Percentiles rank a stretch among this genome's conserved stretches.
Conservation (phyloP, 1,284 basidiomycete genomes). For the Cryptococcus neoformans region DNA sequence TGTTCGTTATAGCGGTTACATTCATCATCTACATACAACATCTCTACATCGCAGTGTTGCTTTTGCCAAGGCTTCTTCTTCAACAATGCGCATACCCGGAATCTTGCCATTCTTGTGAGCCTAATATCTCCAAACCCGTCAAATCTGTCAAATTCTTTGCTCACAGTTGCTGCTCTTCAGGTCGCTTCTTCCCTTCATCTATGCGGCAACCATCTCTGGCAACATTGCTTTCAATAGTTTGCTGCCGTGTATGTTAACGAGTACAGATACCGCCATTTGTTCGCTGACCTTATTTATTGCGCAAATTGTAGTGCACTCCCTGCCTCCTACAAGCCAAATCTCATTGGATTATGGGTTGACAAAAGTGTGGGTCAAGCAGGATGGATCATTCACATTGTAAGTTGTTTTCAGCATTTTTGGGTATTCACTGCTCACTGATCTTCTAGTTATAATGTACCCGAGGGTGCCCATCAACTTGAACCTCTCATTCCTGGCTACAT, state of each 20-base stretch:
- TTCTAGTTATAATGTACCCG: conserved; percentile 19
- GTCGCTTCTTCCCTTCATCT: conserved; percentile 7
- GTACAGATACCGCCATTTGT: not conserved
- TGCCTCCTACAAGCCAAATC: conserved; percentile 28
- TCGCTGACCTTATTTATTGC: not conserved
- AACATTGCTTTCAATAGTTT: conserved; percentile 11
- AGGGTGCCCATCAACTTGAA: conserved; percentile 36
- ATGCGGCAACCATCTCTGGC: conserved; percentile 10
- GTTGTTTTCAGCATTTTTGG: not conserved
- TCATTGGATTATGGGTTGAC: conserved; percentile 28
- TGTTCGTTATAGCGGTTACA: not conserved
- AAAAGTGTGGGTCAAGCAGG: conserved; percentile 26
- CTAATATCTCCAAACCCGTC: not conserved
- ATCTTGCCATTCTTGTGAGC: not conserved
- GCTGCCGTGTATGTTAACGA: conserved; percentile 5
- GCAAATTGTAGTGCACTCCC: not conserved
- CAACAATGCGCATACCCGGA: not conserved
- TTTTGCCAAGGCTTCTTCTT: not conserved
- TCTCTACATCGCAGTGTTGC: no score
- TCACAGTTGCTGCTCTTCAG: not conserved
- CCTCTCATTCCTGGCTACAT: conserved; percentile 32
- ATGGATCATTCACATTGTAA: conserved; percentile 39
- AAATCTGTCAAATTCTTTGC: not conserved
- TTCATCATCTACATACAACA: not conserved
- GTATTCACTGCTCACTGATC: not conserved